Conservation (phyloP, 2,329 filamentous ascomycete genomes). For the Ceratocystis harringtonii region DNA sequence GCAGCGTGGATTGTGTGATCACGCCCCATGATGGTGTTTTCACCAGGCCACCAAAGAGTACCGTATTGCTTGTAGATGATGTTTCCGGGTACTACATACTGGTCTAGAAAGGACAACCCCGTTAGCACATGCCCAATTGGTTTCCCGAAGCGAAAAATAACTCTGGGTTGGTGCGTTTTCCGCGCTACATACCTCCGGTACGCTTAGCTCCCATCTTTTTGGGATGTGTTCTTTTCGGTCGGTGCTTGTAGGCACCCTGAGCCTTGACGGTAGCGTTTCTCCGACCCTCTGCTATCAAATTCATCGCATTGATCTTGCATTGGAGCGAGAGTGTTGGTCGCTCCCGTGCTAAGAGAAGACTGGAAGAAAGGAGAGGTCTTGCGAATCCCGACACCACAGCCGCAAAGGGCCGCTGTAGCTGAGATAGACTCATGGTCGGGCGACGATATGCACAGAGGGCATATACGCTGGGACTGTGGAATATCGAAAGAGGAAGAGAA, state of each 20-base stretch:
- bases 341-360: slow-evolving; percentile 15
- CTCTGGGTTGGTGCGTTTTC: not conserved
- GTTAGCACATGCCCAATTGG: not conserved
- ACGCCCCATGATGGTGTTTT: slow-evolving; percentile 87
- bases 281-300: slow-evolving; percentile 27
- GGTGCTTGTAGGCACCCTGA: slow-evolving; percentile 53
- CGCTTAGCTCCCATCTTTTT: slow-evolving; percentile 94
- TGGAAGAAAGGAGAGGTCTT: slow-evolving; percentile 17
- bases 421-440: slow-evolving; percentile 20
- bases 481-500: not conserved
- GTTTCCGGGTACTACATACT: slow-evolving; percentile 89
- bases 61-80: slow-evolving; percentile 97
- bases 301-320: slow-evolving; percentile 17
- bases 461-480: not conserved
- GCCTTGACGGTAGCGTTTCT: slow-evolving; percentile 46
- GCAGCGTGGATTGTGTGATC: slow-evolving; percentile 92
- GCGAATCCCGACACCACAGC: slow-evolving; percentile 26
- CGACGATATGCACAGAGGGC: not conserved
- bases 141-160: not conserved
- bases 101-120: slow-evolving; percentile 37
- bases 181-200: slow-evolving; percentile 51
- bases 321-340: slow-evolving; percentile 19
- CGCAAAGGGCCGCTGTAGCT: slow-evolving; percentile 33
- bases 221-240: slow-evolving; percentile 42
- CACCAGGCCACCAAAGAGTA: slow-evolving; percentile 85